A percentile compares a stretch with the other conserved stretches of the same genome.
These are phyloP conservation scores for Pestalotiopsis sp. DNA, from an alignment of 2,329 filamentous ascomycete species.

Conservation along the genomic window DNA sequence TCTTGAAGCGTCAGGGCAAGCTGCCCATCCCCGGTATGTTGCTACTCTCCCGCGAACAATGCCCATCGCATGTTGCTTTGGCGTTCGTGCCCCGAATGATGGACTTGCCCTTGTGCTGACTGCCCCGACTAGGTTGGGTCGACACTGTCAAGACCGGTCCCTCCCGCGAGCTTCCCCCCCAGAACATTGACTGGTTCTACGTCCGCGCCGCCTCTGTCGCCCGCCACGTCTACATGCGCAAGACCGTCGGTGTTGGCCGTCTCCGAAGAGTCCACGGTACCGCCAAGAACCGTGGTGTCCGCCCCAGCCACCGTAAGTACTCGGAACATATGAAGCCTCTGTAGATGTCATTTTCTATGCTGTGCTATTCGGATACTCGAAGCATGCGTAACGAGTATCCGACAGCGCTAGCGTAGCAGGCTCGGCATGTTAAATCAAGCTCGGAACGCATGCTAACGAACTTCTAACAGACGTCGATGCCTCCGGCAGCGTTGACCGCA, in stretches of 20 bases:
- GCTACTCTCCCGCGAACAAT: not conserved
- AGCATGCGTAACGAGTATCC: too few relatives aligned
- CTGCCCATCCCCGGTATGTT: conserved; percentile 83
- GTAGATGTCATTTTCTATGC: not conserved
- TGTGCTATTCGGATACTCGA: too few relatives aligned
- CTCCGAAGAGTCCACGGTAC: conserved; percentile 95
- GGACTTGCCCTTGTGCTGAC: not conserved
- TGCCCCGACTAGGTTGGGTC: conserved; percentile 75
- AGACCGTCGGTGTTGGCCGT: conserved; percentile 98
- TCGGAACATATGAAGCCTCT: not conserved
- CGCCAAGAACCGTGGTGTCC: conserved; percentile 94
- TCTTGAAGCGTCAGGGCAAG: conserved; percentile 94
- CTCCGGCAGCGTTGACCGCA: conserved; percentile 94
- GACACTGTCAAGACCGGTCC: conserved; percentile 98
- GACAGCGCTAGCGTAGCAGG: not conserved
- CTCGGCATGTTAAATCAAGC: not conserved
- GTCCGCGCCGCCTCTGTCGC: conserved; percentile 91
- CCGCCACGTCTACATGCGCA: conserved; percentile 98
- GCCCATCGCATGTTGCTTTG: not conserved
- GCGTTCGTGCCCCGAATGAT: not conserved
- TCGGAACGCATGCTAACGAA: not conserved
- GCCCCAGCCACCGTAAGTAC: conserved; percentile 71
- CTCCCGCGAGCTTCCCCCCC: conserved; percentile 95
- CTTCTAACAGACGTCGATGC: conserved; percentile 72
- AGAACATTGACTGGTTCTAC: conserved; percentile 98